phyloP scores from a whole-genome alignment of 805 yeast species.

The Myxozyma melibiosi region DNA sequence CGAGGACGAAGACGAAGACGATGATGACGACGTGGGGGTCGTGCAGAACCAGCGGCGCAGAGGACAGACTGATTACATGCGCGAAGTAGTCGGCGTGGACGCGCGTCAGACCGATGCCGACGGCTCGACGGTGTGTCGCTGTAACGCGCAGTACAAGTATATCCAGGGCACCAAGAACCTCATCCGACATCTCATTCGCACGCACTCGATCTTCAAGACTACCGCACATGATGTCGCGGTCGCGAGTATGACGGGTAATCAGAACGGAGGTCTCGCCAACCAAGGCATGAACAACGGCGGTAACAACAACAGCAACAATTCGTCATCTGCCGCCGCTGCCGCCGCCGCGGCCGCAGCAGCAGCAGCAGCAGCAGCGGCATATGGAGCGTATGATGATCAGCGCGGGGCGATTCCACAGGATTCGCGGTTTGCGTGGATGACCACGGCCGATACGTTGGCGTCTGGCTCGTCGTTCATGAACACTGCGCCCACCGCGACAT shows the following conservation, averaged over 20 bases:
- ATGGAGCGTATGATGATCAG: conserved; percentile 16
- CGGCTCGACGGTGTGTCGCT: conserved; percentile 9
- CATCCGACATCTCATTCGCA: conserved; percentile 31
- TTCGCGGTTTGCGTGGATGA: conserved; percentile 29
- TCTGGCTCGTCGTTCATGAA: conserved; percentile 16
- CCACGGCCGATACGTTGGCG: conserved; percentile 20
- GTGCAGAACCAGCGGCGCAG: not conserved
- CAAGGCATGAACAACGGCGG: not conserved
- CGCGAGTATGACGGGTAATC: too few species aligned
- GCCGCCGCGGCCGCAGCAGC: conserved; percentile 9
- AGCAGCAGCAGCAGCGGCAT: conserved; percentile 1
- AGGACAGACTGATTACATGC: conserved; percentile 5
- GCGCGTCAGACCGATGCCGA: not conserved
- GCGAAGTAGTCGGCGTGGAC: conserved; percentile 9
- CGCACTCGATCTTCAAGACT: conserved; percentile 30
- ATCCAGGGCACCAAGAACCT: conserved; percentile 33
- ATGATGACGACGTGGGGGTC: not conserved
- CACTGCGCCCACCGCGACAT: conserved; percentile 12
- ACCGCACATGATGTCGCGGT: conserved; percentile 16
- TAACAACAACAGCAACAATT: not conserved
- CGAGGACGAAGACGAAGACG: conserved; percentile 16
- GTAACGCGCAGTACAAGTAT: conserved; percentile 31
- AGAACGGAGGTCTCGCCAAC: too few species aligned
- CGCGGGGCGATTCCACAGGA: conserved; percentile 14
- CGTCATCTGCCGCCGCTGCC: not conserved